Percentiles rank a stretch among this genome's conserved stretches.
phyloP scores from a whole-genome alignment of 148 eudicot species.

The Camellia lanceoleosa region DNA sequence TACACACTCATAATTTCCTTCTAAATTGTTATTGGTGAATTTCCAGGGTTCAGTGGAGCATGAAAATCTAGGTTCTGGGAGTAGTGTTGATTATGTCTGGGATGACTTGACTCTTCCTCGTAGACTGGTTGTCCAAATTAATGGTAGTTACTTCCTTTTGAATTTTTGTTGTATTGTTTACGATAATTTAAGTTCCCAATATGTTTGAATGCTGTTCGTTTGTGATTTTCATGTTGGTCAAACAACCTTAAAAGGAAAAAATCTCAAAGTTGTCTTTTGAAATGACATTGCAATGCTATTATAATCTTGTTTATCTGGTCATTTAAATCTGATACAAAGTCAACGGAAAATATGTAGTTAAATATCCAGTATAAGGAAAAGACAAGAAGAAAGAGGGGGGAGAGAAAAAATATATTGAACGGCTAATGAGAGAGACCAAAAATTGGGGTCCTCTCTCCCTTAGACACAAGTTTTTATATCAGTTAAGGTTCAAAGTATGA shows the following conservation, averaged over 20 bases:
- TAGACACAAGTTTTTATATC: too few relatives aligned
- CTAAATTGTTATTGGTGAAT: constrained; percentile 14
- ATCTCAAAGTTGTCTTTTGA: not conserved
- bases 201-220: not conserved
- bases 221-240: not conserved
- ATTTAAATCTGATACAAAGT: not conserved
- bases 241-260: not conserved
- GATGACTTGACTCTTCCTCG: constrained; percentile 83
- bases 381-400: too few relatives aligned
- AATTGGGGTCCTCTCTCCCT: too few relatives aligned
- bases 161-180: not conserved
- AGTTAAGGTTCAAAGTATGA: too few relatives aligned
- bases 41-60: constrained; percentile 73
- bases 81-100: constrained; percentile 75
- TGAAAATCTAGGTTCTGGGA: constrained; percentile 65
- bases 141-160: constrained; percentile 44
- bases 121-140: constrained; percentile 72
- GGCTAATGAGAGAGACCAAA: too few relatives aligned
- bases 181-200: not conserved
- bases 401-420: too few relatives aligned
- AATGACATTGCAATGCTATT: not conserved
- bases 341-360: too few relatives aligned
- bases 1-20: not conserved
- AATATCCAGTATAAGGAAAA: too few relatives aligned
- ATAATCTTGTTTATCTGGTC: not conserved